Percentiles rank a stretch among this genome's conserved stretches.
These are phyloP conservation scores for Phialocephala subalpina DNA, from an alignment of 2,329 filamentous ascomycete species.

Conservation along the genomic window DNA sequence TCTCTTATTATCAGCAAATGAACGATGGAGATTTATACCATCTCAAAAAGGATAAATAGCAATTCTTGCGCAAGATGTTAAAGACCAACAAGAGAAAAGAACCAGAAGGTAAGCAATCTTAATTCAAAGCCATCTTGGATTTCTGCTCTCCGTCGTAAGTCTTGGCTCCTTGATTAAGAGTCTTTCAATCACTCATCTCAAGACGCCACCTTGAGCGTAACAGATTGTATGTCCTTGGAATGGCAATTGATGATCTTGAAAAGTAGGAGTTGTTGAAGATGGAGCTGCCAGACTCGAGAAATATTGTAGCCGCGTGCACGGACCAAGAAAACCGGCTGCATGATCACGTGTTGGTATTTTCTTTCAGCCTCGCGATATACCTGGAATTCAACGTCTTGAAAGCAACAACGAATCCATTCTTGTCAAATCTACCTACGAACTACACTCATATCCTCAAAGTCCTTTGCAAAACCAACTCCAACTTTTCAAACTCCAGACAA, in stretches of 20 bases:
- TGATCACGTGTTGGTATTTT: not conserved
- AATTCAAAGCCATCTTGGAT: too few species aligned
- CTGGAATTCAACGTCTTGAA: not conserved
- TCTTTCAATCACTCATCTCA: too few species aligned
- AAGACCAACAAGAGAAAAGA: too few species aligned
- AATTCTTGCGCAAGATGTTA: too few species aligned
- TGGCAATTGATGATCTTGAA: not conserved
- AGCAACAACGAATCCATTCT: not conserved
- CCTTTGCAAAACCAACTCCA: not conserved
- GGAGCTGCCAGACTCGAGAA: not conserved
- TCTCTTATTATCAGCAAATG: too few species aligned
- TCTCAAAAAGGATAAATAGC: too few species aligned
- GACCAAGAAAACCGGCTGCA: not conserved
- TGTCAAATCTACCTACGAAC: not conserved
- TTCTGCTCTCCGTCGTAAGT: too few species aligned
- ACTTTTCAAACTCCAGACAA: not conserved
- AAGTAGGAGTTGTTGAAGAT: not conserved
- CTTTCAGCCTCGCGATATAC: constrained; percentile 3
- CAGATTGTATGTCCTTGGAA: not conserved
- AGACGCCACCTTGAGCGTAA: not conserved
- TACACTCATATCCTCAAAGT: not conserved
- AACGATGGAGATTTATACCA: too few species aligned
- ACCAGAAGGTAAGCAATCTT: too few species aligned
- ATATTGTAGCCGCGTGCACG: not conserved
- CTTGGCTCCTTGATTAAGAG: too few species aligned